A percentile compares a stretch with the other conserved stretches of the same genome.
phyloP scores from a whole-genome alignment of 768 basidiomycete species.

The Lactifluus subvellereus region DNA sequence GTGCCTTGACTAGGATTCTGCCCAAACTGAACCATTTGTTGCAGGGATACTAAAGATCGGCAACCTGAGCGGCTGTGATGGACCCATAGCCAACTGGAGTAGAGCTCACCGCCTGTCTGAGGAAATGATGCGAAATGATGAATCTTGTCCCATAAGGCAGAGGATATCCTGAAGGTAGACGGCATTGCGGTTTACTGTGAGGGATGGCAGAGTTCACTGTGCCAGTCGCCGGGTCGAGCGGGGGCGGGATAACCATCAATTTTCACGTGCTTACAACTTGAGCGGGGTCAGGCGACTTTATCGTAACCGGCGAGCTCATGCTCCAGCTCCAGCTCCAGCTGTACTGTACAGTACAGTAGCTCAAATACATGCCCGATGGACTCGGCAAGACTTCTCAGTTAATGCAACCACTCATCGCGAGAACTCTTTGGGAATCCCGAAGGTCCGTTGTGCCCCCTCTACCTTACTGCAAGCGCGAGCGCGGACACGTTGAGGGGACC shows the following conservation, averaged over 20 bases:
- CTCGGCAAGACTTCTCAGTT: no score
- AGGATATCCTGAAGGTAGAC: conserved; percentile 60
- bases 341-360: no score
- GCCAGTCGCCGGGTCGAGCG: not conserved
- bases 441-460: no score
- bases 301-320: no score
- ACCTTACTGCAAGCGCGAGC: no score
- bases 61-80: not conserved
- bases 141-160: conserved; percentile 82
- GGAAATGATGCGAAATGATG: conserved; percentile 89
- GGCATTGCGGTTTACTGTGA: conserved; percentile 31
- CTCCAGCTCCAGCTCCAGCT: no score
- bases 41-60: conserved; percentile 67
- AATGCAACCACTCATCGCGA: no score
- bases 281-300: not conserved
- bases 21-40: conserved; percentile 98
- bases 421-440: no score
- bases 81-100: not conserved
- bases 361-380: no score
- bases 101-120: conserved; percentile 75
- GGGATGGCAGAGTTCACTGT: not conserved
- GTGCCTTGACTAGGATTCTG: conserved; percentile 96
- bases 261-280: conserved; percentile 8
- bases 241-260: not conserved
- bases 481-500: no score